A percentile compares a stretch with the other conserved stretches of the same genome.
Evolutionary conservation across 2,329 filamentous ascomycete genomes (phyloP).

Genomic region (Alternaria tenuissima): DNA sequence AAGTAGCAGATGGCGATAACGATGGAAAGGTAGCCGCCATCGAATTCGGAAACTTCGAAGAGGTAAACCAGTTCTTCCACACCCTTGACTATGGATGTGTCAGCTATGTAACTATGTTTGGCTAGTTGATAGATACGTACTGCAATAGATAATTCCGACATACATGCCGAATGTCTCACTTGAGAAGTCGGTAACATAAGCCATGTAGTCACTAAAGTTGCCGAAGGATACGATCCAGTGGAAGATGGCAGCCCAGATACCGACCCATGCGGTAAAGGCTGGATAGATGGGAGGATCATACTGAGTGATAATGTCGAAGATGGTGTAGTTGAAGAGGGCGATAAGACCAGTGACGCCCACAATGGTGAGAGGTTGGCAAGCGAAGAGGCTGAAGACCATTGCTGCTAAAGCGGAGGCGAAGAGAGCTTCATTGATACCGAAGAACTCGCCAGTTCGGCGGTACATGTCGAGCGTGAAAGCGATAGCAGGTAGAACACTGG

Average conservation of each 20-base stretch:
- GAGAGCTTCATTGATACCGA: conserved; percentile 65
- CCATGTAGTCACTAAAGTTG: conserved; percentile 66
- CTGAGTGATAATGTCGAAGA: conserved; percentile 63
- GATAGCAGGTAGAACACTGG: conserved; percentile 63
- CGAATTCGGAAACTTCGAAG: conserved; percentile 53
- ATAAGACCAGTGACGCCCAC: conserved; percentile 63
- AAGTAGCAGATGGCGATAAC: conserved; percentile 63
- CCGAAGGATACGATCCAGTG: conserved; percentile 64
- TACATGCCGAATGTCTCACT: conserved; percentile 64
- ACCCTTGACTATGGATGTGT: conserved; percentile 57
- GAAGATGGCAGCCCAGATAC: conserved; percentile 65
- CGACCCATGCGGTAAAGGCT: conserved; percentile 64
- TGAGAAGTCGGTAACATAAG: conserved; percentile 66
- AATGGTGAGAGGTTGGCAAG: conserved; percentile 64
- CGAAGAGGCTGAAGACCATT: conserved; percentile 62
- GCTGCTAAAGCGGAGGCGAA: conserved; percentile 65
- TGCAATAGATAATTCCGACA: conserved; percentile 65
- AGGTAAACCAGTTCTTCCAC: conserved; percentile 64
- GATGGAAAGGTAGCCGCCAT: conserved; percentile 59
- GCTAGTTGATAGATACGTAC: conserved; percentile 37
- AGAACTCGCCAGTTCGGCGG: conserved; percentile 62
- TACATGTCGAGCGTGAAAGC: conserved; percentile 68
- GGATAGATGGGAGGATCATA: conserved; percentile 62
- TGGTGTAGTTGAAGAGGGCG: conserved; percentile 66
- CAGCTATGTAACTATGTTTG: not conserved